Base-by-base conservation (phyloP, 2,329 filamentous ascomycete genomes). In the Salinomyces thailandicus region DNA sequence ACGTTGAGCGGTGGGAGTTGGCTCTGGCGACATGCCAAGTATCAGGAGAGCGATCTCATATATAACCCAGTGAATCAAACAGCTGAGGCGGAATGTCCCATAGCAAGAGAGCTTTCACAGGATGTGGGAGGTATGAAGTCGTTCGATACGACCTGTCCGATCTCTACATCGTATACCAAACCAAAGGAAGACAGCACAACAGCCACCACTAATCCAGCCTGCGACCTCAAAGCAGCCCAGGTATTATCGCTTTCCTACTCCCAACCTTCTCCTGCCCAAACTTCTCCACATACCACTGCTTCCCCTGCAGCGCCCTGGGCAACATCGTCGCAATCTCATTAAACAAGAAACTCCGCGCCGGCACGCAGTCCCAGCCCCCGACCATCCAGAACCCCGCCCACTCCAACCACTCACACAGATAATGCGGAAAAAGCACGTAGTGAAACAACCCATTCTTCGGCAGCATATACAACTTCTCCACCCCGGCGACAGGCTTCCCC, bases 321-420 rank as follows among this genome's bases (percentile, higher is more conserved):
- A 93, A 59, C 89, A 96, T 98, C 6, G 82, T 79, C n/a, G 77
- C 63, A 34, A 98, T 64, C 63, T 94, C 86, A 57, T 95, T 96
- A 32, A 93, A 46, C 30, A 94, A 52, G 55, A 96, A 96, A 34
- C 73, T 73, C 52, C 86, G 68, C 16, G 85, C 89, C 0, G 91
- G 89, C 32, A 75, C 64, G 54, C 79, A 85, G 4, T 64, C 61
- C 63, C 68, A 73, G 0, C 72, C 71, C 1, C 79, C 73, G 48
- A 82, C 73, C 59, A 94, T 73, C 68, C 80, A 86, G 59, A 86
- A 98, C 0, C 91, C 91, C 3, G 73, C 60, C 91, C 91, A 98
- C 68, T 98, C 91, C 36, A 94, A 59, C 91, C 91, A 98, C 64
- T 98, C 91, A 55, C 80, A 82, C n/a, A 93, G 69, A 60, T 95